Conservation (phyloP, 306 rosid genomes). For the Lotus japonicus region DNA sequence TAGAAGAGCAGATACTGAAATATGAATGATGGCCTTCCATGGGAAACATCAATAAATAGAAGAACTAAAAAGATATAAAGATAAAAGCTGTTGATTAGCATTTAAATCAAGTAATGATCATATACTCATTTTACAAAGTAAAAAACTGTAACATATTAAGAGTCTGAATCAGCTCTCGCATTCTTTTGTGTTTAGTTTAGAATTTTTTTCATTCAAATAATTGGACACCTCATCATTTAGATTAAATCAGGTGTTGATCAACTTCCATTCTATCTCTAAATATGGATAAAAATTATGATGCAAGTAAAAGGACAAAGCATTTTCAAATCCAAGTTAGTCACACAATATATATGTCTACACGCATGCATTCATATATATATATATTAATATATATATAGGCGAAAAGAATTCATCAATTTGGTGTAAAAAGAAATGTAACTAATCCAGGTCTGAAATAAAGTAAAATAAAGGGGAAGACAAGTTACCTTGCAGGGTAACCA, state of each 20-base stretch:
- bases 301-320: neutral
- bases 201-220: neutral
- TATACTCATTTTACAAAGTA: neutral
- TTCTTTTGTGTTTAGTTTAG: neutral
- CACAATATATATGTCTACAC: neutral
- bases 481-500: slow-evolving; percentile 91
- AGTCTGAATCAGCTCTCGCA: neutral
- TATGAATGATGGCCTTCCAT: slow-evolving; percentile 2
- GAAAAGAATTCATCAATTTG: neutral
- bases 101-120: neutral
- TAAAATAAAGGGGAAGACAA: slow-evolving; percentile 2
- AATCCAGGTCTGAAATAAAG: neutral
- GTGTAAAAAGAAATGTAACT: neutral
- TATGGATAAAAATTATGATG: slow-evolving; percentile 10
- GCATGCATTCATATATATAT: too few species aligned
- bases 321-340: slow-evolving; percentile 10
- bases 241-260: neutral
- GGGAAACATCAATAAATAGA: neutral
- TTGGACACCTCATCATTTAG: neutral
- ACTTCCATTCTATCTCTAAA: neutral
- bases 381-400: neutral
- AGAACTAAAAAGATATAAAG: slow-evolving; percentile 7
- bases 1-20: slow-evolving; percentile 1
- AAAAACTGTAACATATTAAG: neutral
- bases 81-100: neutral